Evolutionary conservation across 2,329 filamentous ascomycete genomes (phyloP).

Genomic region (Fusarium coicis): DNA sequence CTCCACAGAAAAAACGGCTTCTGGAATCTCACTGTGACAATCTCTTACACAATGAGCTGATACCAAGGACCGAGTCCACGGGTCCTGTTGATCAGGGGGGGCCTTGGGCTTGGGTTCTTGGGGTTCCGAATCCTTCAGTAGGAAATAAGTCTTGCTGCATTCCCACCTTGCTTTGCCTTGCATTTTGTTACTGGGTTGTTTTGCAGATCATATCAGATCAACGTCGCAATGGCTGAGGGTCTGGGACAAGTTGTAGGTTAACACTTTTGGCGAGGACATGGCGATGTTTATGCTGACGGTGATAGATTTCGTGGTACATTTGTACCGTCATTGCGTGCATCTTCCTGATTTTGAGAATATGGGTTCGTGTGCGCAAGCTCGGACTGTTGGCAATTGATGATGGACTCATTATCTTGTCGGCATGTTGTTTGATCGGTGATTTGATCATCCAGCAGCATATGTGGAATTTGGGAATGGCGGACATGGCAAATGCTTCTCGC

Average conservation of each 20-base stretch:
- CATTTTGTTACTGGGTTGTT: not conserved
- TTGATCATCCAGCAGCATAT: conserved; percentile 39
- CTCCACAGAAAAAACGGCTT: conserved; percentile 1
- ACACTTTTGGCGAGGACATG: rapidly evolving
- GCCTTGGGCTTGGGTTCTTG: not conserved
- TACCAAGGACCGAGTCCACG: not conserved
- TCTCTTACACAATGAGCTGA: conserved; percentile 6
- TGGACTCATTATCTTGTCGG: conserved; percentile 29
- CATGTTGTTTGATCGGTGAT: conserved; percentile 38
- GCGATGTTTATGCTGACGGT: not conserved
- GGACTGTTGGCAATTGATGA: conserved; percentile 32
- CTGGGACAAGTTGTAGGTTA: conserved; percentile 38
- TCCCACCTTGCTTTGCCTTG: not conserved
- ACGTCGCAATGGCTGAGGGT: conserved; percentile 40
- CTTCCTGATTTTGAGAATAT: conserved; percentile 32
- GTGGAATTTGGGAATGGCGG: conserved; percentile 44
- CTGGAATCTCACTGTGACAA: not conserved
- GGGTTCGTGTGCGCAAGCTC: conserved; percentile 35
- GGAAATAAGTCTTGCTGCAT: conserved; percentile 30
- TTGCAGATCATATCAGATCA: conserved; percentile 16
- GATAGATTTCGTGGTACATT: conserved; percentile 41
- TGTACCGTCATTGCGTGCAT: conserved; percentile 32
- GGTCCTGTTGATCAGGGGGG: not conserved
- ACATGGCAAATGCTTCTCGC: conserved; percentile 32
- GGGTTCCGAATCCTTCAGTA: conserved; percentile 5